Conservation (phyloP, 2,329 filamentous ascomycete species). For the Pseudogymnoascus verrucosus region DNA sequence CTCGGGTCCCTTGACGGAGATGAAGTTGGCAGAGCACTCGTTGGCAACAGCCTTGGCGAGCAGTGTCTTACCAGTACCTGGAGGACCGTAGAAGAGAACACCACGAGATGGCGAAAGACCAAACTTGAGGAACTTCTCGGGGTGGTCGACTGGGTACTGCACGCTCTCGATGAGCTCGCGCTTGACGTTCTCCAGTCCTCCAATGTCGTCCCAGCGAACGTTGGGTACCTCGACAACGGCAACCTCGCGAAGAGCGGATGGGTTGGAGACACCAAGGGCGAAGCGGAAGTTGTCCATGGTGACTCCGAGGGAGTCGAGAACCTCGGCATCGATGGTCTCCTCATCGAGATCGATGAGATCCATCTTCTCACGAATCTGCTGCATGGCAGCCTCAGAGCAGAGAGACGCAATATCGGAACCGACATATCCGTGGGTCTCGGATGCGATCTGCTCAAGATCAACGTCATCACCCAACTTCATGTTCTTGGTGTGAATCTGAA, state of each 20-base stretch:
- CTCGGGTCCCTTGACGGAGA: slow-evolving; percentile 97
- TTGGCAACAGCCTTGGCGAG: slow-evolving; percentile 99
- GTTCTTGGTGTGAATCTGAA: slow-evolving; percentile 99
- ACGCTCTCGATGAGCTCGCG: slow-evolving; percentile 98
- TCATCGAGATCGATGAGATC: slow-evolving; percentile 98
- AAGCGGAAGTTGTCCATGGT: slow-evolving; percentile 99
- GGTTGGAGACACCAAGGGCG: slow-evolving; percentile 95
- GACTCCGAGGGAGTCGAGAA: slow-evolving; percentile 93
- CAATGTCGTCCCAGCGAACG: slow-evolving; percentile 98
- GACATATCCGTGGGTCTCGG: slow-evolving; percentile 98
- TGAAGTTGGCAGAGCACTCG: slow-evolving; percentile 99
- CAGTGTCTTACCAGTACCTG: slow-evolving; percentile 99
- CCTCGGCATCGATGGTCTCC: slow-evolving; percentile 97
- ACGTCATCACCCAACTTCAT: slow-evolving; percentile 99
- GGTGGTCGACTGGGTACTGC: slow-evolving; percentile 98
- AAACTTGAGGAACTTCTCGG: slow-evolving; percentile 99
- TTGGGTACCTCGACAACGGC: slow-evolving; percentile 99
- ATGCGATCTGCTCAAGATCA: slow-evolving; percentile 90
- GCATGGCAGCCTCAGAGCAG: slow-evolving; percentile 98
- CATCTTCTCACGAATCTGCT: slow-evolving; percentile 99
- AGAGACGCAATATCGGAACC: slow-evolving; percentile 97
- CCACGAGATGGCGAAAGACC: slow-evolving; percentile 94
- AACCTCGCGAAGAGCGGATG: slow-evolving; percentile 95
- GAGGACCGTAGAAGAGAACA: slow-evolving; percentile 97
- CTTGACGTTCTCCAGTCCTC: slow-evolving; percentile 97